Evolutionary conservation across 768 basidiomycete species (phyloP).

Genomic region (Hirschioporus abietinus): DNA sequence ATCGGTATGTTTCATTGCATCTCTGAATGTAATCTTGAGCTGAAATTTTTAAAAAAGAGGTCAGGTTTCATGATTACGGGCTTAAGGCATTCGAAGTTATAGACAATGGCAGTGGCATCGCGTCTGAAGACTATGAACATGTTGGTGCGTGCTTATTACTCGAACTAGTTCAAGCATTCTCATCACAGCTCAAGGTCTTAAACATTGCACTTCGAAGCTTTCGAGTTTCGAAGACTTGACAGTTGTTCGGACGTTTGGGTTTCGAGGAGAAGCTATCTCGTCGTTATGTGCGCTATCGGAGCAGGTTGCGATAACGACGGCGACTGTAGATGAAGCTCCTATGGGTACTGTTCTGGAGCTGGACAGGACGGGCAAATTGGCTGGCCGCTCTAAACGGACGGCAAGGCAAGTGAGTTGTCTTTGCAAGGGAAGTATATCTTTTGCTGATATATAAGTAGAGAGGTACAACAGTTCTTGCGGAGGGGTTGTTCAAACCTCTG

Average conservation of each 20-base stretch:
- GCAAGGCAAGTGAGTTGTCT: constrained; percentile 64
- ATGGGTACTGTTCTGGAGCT: constrained; percentile 78
- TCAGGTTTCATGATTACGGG: constrained; percentile 87
- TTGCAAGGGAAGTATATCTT: not conserved
- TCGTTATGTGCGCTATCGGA: constrained; percentile 85
- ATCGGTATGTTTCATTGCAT: constrained; percentile 52
- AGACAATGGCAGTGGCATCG: constrained; percentile 90
- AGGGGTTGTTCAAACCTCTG: constrained; percentile 70
- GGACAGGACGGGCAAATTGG: constrained; percentile 57
- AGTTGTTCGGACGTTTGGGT: constrained; percentile 79
- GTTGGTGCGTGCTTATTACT: constrained; percentile 52
- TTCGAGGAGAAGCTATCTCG: constrained; percentile 93
- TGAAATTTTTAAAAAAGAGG: constrained; percentile 46
- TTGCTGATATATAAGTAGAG: constrained; percentile 39
- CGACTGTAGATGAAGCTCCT: constrained; percentile 65
- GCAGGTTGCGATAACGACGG: constrained; percentile 63
- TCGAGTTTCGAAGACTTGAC: constrained; percentile 68
- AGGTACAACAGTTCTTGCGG: constrained; percentile 78
- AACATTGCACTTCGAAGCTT: constrained; percentile 93
- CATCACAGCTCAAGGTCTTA: constrained; percentile 50
- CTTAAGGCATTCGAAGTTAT: constrained; percentile 77
- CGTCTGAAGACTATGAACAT: constrained; percentile 65
- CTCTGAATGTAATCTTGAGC: not conserved
- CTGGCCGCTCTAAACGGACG: constrained; percentile 46
- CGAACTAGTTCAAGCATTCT: not conserved